These are phyloP conservation scores for Phytophthora melonis DNA, from an alignment of 352 stramenopile genomes.

Conservation along the genomic window DNA sequence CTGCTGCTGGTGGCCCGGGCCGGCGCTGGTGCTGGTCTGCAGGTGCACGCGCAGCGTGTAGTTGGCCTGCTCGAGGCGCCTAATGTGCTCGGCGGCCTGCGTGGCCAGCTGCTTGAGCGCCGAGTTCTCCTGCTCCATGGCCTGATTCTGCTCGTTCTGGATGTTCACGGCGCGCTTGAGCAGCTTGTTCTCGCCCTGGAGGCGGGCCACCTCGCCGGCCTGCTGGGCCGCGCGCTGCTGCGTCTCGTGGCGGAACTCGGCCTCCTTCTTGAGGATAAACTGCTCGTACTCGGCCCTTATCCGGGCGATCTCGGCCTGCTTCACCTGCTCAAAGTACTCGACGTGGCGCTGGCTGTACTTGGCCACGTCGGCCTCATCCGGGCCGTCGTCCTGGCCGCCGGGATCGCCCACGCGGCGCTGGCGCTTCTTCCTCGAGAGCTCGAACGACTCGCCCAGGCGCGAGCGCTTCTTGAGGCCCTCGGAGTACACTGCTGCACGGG, in stretches of 20 bases:
- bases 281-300: constrained; percentile 89
- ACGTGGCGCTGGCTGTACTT: constrained; percentile 91
- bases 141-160: constrained; percentile 90
- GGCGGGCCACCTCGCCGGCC: constrained; percentile 65
- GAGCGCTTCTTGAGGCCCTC: constrained; percentile 83
- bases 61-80: constrained; percentile 87
- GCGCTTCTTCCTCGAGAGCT: constrained; percentile 69
- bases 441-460: constrained; percentile 66
- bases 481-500: constrained; percentile 44
- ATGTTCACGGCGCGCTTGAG: constrained; percentile 88
- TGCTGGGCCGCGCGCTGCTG: constrained; percentile 51
- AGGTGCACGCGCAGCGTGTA: constrained; percentile 88
- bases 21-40: constrained; percentile 76
- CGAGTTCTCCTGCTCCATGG: constrained; percentile 76
- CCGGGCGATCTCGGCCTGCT: constrained; percentile 81
- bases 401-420: constrained; percentile 44
- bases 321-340: constrained; percentile 89
- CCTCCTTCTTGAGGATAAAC: constrained; percentile 84
- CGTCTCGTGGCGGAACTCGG: constrained; percentile 72
- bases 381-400: constrained; percentile 23
- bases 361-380: constrained; percentile 60
- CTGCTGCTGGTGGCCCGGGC: constrained; percentile 41
- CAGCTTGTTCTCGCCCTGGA: constrained; percentile 87
- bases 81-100: constrained; percentile 89
- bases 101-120: constrained; percentile 77